Conservation (phyloP, 2,329 filamentous ascomycete species). For the Fusarium sp. region DNA sequence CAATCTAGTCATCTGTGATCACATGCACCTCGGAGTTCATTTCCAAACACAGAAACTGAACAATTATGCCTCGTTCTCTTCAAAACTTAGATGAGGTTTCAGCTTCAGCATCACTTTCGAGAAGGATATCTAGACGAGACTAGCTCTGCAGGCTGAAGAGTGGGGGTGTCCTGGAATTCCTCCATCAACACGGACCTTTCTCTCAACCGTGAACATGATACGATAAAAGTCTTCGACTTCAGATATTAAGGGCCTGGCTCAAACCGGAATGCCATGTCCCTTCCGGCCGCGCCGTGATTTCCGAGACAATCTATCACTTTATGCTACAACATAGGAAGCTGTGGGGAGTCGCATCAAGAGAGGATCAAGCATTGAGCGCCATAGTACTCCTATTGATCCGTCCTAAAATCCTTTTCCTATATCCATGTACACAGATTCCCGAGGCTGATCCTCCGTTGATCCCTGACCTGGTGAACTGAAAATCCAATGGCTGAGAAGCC, state of each 20-base stretch:
- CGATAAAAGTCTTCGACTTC: constrained; percentile 5
- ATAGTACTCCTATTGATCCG: constrained; percentile 1
- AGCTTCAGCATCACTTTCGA: constrained; percentile 15
- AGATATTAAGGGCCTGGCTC: background rate
- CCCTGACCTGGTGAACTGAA: constrained; percentile 12
- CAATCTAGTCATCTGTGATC: background rate
- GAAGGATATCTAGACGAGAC: constrained; percentile 14
- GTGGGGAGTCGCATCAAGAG: background rate
- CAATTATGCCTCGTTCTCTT: constrained; percentile 5
- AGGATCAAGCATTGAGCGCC: background rate
- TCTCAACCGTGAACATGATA: constrained; percentile 7
- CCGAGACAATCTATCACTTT: constrained; percentile 5
- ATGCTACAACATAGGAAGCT: background rate
- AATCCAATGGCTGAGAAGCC: constrained; percentile 10
- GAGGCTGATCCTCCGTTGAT: constrained; percentile 21
- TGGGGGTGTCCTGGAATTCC: constrained; percentile 7
- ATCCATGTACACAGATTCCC: constrained; percentile 29
- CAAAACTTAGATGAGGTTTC: background rate
- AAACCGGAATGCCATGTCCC: constrained; percentile 5
- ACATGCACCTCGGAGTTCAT: background rate
- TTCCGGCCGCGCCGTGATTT: constrained; percentile 10
- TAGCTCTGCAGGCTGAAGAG: constrained; percentile 1
- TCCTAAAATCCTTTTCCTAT: constrained; percentile 9
- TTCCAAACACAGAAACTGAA: background rate
- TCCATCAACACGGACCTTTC: constrained; percentile 23